A percentile compares a stretch with the other conserved stretches of the same genome.
phyloP scores from a whole-genome alignment of 73 alveolate genomes.

The Vitrella brassicaformis region DNA sequence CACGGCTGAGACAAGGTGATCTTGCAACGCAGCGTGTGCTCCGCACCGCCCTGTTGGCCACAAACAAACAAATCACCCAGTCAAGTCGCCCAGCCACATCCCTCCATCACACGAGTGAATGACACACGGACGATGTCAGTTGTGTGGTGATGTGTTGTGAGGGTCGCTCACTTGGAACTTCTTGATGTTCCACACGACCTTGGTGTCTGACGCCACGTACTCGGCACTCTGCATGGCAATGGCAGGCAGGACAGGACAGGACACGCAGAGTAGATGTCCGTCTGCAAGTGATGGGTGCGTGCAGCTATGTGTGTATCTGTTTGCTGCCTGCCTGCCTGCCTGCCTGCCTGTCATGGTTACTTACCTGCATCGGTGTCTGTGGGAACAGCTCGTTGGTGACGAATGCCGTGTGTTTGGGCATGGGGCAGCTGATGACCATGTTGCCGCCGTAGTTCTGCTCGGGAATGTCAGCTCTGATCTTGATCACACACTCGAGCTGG shows the following conservation, averaged over 20 bases:
- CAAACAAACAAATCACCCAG: too few species aligned
- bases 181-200: slow-evolving; percentile 76
- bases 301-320: too few species aligned
- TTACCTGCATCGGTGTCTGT: background rate
- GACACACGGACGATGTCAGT: too few species aligned
- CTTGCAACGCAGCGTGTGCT: background rate
- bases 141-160: too few species aligned
- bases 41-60: background rate
- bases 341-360: too few species aligned
- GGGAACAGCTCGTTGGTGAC: slow-evolving; percentile 21
- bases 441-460: slow-evolving; percentile 39
- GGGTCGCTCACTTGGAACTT: slow-evolving; percentile 61
- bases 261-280: too few species aligned
- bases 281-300: too few species aligned
- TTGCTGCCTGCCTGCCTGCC: too few species aligned
- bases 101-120: too few species aligned
- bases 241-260: slow-evolving; percentile 54
- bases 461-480: slow-evolving; percentile 31
- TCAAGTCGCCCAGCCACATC: too few species aligned
- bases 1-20: background rate
- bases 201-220: slow-evolving; percentile 61
- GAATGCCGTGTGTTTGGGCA: slow-evolving; percentile 21
- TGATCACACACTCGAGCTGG: background rate
- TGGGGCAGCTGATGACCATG: slow-evolving; percentile 17
- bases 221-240: slow-evolving; percentile 55